These are phyloP conservation scores for Globisporangium parvum DNA, from an alignment of 352 stramenopile genomes.

Conservation along the genomic window DNA sequence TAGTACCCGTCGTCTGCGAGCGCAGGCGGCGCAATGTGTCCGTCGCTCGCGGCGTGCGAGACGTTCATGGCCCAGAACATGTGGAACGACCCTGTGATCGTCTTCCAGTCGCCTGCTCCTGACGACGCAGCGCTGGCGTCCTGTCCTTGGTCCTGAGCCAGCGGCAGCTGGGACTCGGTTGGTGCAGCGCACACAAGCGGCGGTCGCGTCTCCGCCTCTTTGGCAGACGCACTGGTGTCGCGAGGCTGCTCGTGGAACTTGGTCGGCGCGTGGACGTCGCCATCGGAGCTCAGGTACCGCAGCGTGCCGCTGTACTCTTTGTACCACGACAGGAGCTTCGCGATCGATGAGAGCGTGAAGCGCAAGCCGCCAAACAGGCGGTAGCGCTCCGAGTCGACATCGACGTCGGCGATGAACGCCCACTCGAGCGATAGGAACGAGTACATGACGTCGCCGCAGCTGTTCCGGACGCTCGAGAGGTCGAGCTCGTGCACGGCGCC, in stretches of 20 bases:
- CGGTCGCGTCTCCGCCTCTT: conserved; percentile 22
- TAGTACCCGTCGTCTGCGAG: conserved; percentile 46
- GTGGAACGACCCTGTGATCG: conserved; percentile 22
- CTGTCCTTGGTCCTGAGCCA: not conserved
- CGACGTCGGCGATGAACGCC: conserved; percentile 75
- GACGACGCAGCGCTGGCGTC: conserved; percentile 3
- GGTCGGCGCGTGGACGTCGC: conserved; percentile 17
- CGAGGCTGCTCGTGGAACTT: conserved; percentile 41
- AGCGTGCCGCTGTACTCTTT: conserved; percentile 34
- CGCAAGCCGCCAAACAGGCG: conserved; percentile 50
- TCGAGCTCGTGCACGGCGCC: conserved; percentile 61
- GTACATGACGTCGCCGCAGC: conserved; percentile 45
- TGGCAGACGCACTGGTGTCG: conserved; percentile 15
- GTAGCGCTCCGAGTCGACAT: conserved; percentile 63
- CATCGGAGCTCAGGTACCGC: conserved; percentile 29
- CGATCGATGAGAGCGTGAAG: conserved; percentile 37
- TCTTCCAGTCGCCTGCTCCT: conserved; percentile 15
- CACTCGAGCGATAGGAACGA: conserved; percentile 85
- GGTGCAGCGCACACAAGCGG: conserved; percentile 32
- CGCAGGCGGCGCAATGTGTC: conserved; percentile 19
- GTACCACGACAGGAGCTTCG: conserved; percentile 35
- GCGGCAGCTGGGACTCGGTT: not conserved
- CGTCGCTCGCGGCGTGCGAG: conserved; percentile 23
- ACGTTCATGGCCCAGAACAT: conserved; percentile 34
- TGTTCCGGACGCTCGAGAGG: conserved; percentile 34